Percentiles rank a stretch among this genome's conserved stretches.
These are phyloP conservation scores for Seiridium cupressi DNA, from an alignment of 2,329 filamentous ascomycete genomes.

Conservation along the genomic window DNA sequence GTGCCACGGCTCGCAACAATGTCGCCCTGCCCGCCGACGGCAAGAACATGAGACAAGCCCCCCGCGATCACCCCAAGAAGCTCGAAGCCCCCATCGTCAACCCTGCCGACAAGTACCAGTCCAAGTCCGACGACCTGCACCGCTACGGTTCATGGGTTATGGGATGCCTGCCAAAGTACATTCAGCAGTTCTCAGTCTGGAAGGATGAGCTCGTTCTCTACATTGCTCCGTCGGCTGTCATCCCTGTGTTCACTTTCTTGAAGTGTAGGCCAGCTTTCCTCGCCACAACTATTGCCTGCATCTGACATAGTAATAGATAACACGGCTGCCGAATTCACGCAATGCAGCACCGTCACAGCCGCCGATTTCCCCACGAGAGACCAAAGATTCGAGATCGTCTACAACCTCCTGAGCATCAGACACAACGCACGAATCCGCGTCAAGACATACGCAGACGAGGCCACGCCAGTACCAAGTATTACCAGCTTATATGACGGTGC, in stretches of 20 bases:
- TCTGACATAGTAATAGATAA: constrained; percentile 59
- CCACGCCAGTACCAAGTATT: constrained; percentile 86
- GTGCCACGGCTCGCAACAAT: constrained; percentile 43
- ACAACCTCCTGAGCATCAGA: constrained; percentile 92
- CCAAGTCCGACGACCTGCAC: constrained; percentile 85
- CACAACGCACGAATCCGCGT: constrained; percentile 96
- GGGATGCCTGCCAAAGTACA: constrained; percentile 94
- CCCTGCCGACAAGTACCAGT: constrained; percentile 87
- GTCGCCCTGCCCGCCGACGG: constrained; percentile 60
- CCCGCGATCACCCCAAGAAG: constrained; percentile 55
- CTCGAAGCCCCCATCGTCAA: constrained; percentile 82
- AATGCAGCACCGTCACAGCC: constrained; percentile 87
- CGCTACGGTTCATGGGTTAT: constrained; percentile 96
- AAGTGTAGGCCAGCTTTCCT: constrained; percentile 57
- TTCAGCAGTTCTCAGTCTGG: constrained; percentile 99
- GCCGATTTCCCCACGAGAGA: constrained; percentile 95
- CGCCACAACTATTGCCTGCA: background rate
- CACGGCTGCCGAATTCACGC: constrained; percentile 94
- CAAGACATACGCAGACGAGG: constrained; percentile 98
- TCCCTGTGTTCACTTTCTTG: constrained; percentile 90
- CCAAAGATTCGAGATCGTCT: constrained; percentile 96
- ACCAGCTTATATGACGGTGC: constrained; percentile 87
- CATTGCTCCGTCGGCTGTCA: constrained; percentile 81
- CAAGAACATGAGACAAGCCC: constrained; percentile 66
- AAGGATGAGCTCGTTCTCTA: constrained; percentile 98